Base-by-base conservation (phyloP, 176 grass and related monocot species). In the Saccharum officinarum region DNA sequence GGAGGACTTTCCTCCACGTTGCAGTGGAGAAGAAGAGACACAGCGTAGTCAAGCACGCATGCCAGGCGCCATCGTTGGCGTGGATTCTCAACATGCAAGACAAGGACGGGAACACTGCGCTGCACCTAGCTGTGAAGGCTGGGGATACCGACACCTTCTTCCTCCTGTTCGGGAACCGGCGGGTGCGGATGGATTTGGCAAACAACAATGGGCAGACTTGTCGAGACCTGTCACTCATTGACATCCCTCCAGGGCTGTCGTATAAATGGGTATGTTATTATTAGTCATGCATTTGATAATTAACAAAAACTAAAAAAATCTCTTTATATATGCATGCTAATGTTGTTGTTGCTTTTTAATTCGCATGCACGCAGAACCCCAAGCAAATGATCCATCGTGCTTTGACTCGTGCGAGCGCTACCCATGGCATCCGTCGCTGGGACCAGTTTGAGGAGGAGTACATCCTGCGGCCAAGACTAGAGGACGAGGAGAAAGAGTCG, bases 41-140 rank as follows among this genome's bases (percentile, higher is more conserved):
- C 31, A 40, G 22, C n/a, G 68, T 70, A 40, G 79, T 38, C 0
- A 22, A 10, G 14, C 31, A 69, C 2, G 79, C 13, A 17, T 70
- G 80, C 80, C 4, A 3, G 57, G 26, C 22, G 28, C 67, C 36
- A 4, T 54, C 79, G 8, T 17, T 80, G 28, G 10, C 3, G 0
- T 41, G 49, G 45, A 71, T 82, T 71, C 11, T 80, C 77, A 90
- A 90, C n/a, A 73, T 78, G 39, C 73, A 33, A 26, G 87, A 89
- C 65, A 52, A 67, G 22, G 41, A 89, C 12, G 82, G 87, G 34
- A 85, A 89, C 28, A 89, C 87, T 60, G 81, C 82, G 34, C 54
- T 89, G 4, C 81, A 89, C 49, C 73, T 85, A 31, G 76, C 82
- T 12, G 50, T 89, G 0, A 37, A 80, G 36, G 14, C 25, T 39